A percentile compares a stretch with the other conserved stretches of the same genome.
These are phyloP conservation scores for Fusarium sp. DNA, from an alignment of 2,329 filamentous ascomycete species.

Conservation along the genomic window DNA sequence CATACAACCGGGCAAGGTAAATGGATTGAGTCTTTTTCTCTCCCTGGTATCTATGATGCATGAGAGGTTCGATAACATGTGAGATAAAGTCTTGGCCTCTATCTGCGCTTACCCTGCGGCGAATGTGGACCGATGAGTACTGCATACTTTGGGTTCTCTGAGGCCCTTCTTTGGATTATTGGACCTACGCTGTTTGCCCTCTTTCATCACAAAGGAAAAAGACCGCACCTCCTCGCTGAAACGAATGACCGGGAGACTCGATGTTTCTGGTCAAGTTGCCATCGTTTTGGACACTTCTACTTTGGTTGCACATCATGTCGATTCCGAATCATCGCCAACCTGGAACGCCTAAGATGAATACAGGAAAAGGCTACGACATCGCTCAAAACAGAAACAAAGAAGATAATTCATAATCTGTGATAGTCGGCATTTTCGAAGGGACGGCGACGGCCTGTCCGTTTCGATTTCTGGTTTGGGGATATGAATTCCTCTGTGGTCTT, in stretches of 20 bases:
- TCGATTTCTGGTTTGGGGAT: neutral
- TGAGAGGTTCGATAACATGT: neutral
- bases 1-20: neutral
- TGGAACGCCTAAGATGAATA: neutral
- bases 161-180: neutral
- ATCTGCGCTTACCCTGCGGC: neutral
- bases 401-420: neutral
- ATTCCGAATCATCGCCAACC: neutral
- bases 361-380: neutral
- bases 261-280: neutral
- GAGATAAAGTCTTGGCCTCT: neutral
- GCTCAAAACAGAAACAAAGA: neutral
- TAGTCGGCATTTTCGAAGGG: neutral
- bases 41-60: neutral
- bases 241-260: neutral
- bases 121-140: neutral
- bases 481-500: neutral
- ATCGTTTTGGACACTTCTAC: neutral
- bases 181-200: neutral
- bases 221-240: neutral
- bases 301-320: neutral
- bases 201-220: neutral
- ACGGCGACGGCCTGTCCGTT: neutral
- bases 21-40: neutral
- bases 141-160: neutral